Conservation (phyloP, 441 rosid genomes). For the Mallotus repandus region DNA sequence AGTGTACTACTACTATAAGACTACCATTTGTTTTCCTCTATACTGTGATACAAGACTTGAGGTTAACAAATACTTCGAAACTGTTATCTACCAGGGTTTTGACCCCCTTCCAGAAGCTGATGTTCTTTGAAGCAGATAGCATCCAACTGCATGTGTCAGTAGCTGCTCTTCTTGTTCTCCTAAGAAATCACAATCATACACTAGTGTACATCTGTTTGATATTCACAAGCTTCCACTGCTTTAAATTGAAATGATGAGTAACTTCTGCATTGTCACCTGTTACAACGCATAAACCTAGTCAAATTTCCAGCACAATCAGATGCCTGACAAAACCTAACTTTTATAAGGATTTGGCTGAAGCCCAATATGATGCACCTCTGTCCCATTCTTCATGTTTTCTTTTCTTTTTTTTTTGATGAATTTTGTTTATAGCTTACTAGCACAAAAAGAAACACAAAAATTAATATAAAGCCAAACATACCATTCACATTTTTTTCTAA, state of each 20-base stretch:
- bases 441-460: not conserved
- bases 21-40: conserved; percentile 29
- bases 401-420: too few species aligned
- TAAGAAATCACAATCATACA: conserved; percentile 32
- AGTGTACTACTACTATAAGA: conserved; percentile 26
- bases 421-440: too few species aligned
- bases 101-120: conserved; percentile 6
- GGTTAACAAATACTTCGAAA: conserved; percentile 25
- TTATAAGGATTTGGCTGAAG: not conserved
- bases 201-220: conserved; percentile 42
- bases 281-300: conserved; percentile 1
- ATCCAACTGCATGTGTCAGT: conserved; percentile 27
- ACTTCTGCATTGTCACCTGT: conserved; percentile 7
- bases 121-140: conserved; percentile 27
- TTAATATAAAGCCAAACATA: conserved; percentile 21
- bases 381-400: not conserved
- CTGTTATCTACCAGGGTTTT: conserved; percentile 24
- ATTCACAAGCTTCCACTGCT: conserved; percentile 48
- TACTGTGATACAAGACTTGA: conserved; percentile 12
- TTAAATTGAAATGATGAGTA: not conserved
- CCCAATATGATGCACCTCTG: not conserved
- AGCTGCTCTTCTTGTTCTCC: conserved; percentile 24
- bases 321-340: not conserved
- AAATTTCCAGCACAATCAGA: not conserved
- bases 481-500: conserved; percentile 23